Conservation (phyloP, 1,284 basidiomycete species). For the Marasmius oreades region DNA sequence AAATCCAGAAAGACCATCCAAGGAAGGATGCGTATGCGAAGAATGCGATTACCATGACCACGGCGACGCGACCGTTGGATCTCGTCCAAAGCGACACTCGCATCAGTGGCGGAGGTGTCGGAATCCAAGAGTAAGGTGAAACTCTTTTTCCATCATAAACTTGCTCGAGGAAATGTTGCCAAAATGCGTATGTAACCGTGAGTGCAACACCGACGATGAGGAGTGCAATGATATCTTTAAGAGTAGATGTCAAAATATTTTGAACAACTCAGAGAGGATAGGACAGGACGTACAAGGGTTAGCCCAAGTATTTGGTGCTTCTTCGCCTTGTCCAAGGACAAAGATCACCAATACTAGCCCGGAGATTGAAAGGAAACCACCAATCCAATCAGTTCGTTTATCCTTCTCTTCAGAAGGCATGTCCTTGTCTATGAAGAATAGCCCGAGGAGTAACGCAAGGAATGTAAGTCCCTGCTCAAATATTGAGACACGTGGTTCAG, state of each 20-base stretch:
- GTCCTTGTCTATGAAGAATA: constrained; percentile 1
- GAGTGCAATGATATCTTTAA: constrained; percentile 54
- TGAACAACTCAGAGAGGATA: not conserved
- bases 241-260: not conserved
- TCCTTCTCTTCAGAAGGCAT: constrained; percentile 7
- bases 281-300: constrained; percentile 36
- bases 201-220: constrained; percentile 63
- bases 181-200: constrained; percentile 59
- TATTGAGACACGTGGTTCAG: not conserved
- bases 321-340: constrained; percentile 49
- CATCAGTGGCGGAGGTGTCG: constrained; percentile 64
- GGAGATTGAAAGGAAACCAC: constrained; percentile 42
- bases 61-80: constrained; percentile 61
- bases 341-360: constrained; percentile 53
- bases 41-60: constrained; percentile 66
- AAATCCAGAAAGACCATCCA: constrained; percentile 53
- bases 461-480: not conserved
- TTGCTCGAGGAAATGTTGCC: constrained; percentile 64
- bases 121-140: constrained; percentile 28
- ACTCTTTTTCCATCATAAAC: constrained; percentile 28
- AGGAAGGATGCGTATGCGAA: constrained; percentile 67
- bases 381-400: constrained; percentile 49
- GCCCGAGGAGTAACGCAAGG: not conserved
- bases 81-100: constrained; percentile 63
- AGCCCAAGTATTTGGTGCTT: constrained; percentile 51